Conservation (phyloP, 1,284 basidiomycete genomes). For the Rhodotorula mucilaginosa region DNA sequence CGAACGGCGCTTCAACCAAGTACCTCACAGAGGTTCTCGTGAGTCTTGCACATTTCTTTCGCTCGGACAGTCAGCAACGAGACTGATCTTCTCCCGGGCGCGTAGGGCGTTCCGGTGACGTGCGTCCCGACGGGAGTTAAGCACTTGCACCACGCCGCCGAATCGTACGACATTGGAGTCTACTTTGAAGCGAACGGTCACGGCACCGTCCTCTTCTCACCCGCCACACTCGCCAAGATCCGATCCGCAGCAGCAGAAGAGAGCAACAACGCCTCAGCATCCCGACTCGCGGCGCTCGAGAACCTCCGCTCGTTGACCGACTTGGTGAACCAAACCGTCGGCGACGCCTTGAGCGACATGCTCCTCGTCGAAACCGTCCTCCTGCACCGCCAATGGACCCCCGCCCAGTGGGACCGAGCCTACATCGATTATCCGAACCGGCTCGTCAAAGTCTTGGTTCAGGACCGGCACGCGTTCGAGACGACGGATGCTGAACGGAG, state of each 20-base stretch:
- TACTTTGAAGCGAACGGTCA: constrained; percentile 99
- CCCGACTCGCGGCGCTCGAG: constrained; percentile 72
- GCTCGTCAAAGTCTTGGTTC: constrained; percentile 91
- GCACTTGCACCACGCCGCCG: constrained; percentile 95
- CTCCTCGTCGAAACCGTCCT: constrained; percentile 92
- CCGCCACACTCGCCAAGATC: constrained; percentile 56
- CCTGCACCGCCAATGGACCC: constrained; percentile 78
- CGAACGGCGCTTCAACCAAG: constrained; percentile 94
- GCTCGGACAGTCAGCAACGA: not conserved
- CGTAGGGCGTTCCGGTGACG: constrained; percentile 81
- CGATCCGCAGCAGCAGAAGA: constrained; percentile 47
- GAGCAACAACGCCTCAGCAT: constrained; percentile 72
- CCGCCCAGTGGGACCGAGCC: constrained; percentile 85
- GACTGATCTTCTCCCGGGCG: not conserved
- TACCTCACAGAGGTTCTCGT: constrained; percentile 71
- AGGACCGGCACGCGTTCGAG: constrained; percentile 77
- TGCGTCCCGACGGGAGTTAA: constrained; percentile 98
- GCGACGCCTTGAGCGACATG: constrained; percentile 95
- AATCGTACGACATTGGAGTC: constrained; percentile 88
- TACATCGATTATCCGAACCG: constrained; percentile 95
- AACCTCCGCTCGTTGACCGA: constrained; percentile 73
- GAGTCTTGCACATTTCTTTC: constrained; percentile 42
- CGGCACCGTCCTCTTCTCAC: constrained; percentile 93
- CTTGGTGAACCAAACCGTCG: constrained; percentile 97
- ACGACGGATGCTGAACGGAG: constrained; percentile 92